These are phyloP conservation scores for Daldinia sp. DNA, from an alignment of 2,329 filamentous ascomycete species.

Conservation along the genomic window DNA sequence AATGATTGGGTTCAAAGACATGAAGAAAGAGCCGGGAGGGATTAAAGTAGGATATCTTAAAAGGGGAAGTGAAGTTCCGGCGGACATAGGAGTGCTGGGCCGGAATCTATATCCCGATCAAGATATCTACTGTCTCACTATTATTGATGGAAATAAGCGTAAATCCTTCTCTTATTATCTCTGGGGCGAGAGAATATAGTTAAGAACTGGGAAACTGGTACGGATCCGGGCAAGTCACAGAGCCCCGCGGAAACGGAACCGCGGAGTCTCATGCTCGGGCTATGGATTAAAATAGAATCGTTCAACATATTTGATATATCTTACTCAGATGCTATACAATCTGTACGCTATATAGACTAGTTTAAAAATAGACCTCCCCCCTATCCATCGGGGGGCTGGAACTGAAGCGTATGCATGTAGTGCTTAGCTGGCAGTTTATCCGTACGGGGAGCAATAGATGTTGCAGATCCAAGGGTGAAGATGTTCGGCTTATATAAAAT, in stretches of 20 bases:
- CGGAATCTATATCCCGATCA: background rate
- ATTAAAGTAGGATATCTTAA: background rate
- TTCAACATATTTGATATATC: background rate
- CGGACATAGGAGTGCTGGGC: background rate
- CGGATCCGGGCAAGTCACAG: background rate
- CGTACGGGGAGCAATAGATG: background rate
- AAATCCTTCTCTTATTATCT: background rate
- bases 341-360: background rate
- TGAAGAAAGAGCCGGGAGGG: constrained; percentile 31
- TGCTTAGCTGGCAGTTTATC: background rate
- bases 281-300: background rate
- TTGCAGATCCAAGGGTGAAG: background rate
- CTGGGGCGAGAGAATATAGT: background rate
- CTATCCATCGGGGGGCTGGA: background rate
- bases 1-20: constrained; percentile 20
- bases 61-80: background rate
- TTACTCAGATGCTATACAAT: background rate
- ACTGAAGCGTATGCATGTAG: background rate
- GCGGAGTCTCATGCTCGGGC: background rate
- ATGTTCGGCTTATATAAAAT: background rate
- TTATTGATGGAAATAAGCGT: background rate
- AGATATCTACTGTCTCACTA: background rate
- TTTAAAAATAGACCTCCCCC: background rate
- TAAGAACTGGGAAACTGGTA: background rate
- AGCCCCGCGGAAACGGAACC: background rate